Conservation (phyloP, 2,329 filamentous ascomycete genomes). For the Fusarium abutilonis region DNA sequence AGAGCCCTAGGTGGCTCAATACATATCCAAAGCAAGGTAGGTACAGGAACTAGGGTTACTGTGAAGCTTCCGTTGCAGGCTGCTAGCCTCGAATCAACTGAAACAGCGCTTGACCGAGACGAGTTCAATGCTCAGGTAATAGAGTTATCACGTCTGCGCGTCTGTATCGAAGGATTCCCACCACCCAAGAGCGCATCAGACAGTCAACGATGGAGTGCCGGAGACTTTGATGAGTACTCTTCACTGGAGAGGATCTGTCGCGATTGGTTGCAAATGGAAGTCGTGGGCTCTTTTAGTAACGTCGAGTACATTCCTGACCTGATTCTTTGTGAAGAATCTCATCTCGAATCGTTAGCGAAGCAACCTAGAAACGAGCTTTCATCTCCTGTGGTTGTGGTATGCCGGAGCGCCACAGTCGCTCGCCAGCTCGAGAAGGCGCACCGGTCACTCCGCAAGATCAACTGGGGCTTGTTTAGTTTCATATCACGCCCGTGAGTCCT, state of each 20-base stretch:
- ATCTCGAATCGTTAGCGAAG: neutral
- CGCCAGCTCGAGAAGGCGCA: slow-evolving; percentile 36
- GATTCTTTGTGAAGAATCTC: slow-evolving; percentile 37
- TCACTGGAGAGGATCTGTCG: slow-evolving; percentile 19
- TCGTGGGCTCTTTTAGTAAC: slow-evolving; percentile 3
- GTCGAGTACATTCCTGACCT: slow-evolving; percentile 41
- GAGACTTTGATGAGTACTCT: slow-evolving; percentile 6
- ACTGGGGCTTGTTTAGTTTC: slow-evolving; percentile 46
- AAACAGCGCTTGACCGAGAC: slow-evolving; percentile 23
- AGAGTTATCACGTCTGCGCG: slow-evolving; percentile 46
- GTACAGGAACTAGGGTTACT: slow-evolving; percentile 50
- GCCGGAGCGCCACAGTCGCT: slow-evolving; percentile 46
- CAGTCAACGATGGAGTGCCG: slow-evolving; percentile 1
- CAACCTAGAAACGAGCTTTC: slow-evolving; percentile 7
- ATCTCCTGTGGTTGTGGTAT: slow-evolving; percentile 48
- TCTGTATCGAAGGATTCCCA: slow-evolving; percentile 25
- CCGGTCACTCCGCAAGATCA: slow-evolving; percentile 29
- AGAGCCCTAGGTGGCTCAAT: slow-evolving; percentile 68
- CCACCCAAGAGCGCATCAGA: neutral
- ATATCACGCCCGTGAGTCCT: slow-evolving; percentile 52
- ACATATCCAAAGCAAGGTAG: slow-evolving; percentile 59
- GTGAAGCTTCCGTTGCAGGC: slow-evolving; percentile 48
- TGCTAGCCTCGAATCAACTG: neutral
- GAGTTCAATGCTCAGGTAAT: slow-evolving; percentile 45
- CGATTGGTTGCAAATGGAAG: slow-evolving; percentile 30